A percentile compares a stretch with the other conserved stretches of the same genome.
These are phyloP conservation scores for Rauvolfia tetraphylla DNA, from an alignment of 257 asterid species.

Conservation along the genomic window DNA sequence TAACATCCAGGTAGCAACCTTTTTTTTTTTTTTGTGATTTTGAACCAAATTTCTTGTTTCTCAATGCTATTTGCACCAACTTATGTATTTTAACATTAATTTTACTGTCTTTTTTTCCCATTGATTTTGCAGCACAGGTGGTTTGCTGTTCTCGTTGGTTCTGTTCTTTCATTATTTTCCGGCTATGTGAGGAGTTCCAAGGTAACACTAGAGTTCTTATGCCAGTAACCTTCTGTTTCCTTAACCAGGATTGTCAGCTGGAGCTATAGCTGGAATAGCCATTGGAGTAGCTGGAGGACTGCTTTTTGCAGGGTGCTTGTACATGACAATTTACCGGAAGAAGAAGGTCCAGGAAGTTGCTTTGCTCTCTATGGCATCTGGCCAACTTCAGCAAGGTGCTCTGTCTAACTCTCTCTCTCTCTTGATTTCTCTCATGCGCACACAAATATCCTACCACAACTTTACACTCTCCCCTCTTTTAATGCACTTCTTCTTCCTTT, in stretches of 20 bases:
- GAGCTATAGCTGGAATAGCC: conserved; percentile 72
- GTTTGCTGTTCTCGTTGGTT: conserved; percentile 32
- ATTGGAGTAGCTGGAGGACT: conserved; percentile 45
- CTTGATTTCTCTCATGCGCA: not conserved
- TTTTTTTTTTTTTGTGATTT: not conserved
- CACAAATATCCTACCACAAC: not conserved
- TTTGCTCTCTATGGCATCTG: conserved; percentile 39
- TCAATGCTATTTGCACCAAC: not conserved
- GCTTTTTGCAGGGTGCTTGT: conserved; percentile 50
- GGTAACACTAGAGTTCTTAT: not conserved
- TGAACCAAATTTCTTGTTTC: not conserved
- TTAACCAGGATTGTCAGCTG: conserved; percentile 65
- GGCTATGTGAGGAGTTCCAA: conserved; percentile 16
- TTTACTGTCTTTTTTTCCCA: not conserved
- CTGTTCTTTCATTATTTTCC: conserved; percentile 25
- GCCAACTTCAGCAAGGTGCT: conserved; percentile 36
- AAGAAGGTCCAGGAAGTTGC: conserved; percentile 40
- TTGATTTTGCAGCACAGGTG: conserved; percentile 68
- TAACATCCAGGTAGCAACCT: conserved; percentile 21
- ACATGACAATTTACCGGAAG: conserved; percentile 42
- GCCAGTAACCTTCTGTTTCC: conserved; percentile 10
- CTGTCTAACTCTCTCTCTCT: conserved; percentile 13
- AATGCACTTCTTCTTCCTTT: not conserved
- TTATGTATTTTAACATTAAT: conserved; percentile 17
- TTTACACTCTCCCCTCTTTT: not conserved